A percentile compares a stretch with the other conserved stretches of the same genome.
These are phyloP conservation scores for Globisporangium okanoganense DNA, from an alignment of 352 stramenopile species.

Conservation along the genomic window DNA sequence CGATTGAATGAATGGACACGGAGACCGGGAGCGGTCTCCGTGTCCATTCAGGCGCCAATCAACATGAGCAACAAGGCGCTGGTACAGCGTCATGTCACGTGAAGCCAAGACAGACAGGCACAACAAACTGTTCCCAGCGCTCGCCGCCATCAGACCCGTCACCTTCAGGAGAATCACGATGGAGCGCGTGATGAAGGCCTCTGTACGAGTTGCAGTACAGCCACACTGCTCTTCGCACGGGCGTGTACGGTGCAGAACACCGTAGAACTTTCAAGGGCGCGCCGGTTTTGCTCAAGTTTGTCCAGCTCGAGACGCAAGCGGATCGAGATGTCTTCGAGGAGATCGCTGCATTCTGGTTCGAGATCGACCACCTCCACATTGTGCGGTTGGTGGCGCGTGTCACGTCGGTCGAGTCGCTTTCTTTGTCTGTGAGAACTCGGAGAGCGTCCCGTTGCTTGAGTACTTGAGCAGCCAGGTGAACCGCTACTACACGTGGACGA, in stretches of 20 bases:
- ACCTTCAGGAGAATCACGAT: conserved; percentile 7
- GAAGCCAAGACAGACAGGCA: background rate
- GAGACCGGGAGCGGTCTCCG: too few species aligned
- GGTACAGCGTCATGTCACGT: too few species aligned
- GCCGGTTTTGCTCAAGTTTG: background rate
- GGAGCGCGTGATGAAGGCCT: conserved; percentile 8
- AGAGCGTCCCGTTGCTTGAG: background rate
- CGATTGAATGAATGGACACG: too few species aligned
- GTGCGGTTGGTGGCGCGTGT: background rate
- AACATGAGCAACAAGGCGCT: too few species aligned
- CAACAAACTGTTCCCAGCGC: conserved; percentile 6
- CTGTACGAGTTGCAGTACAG: background rate
- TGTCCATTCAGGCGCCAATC: too few species aligned
- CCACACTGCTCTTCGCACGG: background rate
- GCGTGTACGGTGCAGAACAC: background rate
- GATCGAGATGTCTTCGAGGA: background rate
- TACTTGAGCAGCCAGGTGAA: background rate
- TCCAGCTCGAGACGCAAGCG: background rate
- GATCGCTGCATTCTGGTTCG: background rate
- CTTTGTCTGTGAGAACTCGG: background rate
- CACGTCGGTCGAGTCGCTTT: background rate
- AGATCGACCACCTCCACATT: background rate
- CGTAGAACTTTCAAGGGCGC: background rate
- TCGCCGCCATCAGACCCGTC: background rate
- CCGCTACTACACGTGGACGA: background rate